Percentiles rank a stretch among this genome's conserved stretches.
Evolutionary conservation across 176 grass and related monocot genomes (phyloP).

Genomic region (Guadua angustifolia): DNA sequence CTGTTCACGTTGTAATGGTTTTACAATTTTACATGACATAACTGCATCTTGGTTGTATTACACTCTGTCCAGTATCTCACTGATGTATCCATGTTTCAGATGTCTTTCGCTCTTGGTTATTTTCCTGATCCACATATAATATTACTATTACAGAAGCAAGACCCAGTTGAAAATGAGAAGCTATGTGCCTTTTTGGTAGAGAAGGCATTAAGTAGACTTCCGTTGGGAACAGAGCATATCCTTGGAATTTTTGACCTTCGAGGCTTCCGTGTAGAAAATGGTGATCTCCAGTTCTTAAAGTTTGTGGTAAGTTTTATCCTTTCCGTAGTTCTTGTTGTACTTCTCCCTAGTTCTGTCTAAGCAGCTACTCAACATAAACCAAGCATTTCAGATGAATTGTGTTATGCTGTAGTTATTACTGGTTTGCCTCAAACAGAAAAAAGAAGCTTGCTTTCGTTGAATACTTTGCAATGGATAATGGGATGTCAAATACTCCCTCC

Average conservation of each 20-base stretch:
- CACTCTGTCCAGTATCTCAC: neutral
- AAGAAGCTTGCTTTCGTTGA: neutral
- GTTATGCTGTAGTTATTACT: neutral
- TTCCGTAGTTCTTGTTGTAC: neutral
- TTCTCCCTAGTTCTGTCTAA: neutral
- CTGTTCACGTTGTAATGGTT: neutral
- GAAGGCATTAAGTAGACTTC: slow-evolving; percentile 78
- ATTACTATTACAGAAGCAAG: slow-evolving; percentile 65
- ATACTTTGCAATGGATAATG: neutral
- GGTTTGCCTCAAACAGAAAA: neutral
- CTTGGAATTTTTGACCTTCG: slow-evolving; percentile 82
- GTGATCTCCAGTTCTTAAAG: slow-evolving; percentile 75
- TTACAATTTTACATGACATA: neutral
- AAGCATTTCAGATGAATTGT: neutral
- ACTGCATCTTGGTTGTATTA: neutral
- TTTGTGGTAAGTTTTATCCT: slow-evolving; percentile 69
- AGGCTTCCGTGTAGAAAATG: slow-evolving; percentile 75
- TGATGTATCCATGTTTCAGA: neutral
- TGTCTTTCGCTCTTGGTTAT: slow-evolving; percentile 8
- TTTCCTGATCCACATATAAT: neutral
- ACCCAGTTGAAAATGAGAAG: slow-evolving; percentile 71
- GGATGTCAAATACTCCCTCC: neutral
- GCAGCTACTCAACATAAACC: neutral
- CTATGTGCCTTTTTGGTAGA: slow-evolving; percentile 81
- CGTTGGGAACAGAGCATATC: slow-evolving; percentile 68